A percentile compares a stretch with the other conserved stretches of the same genome.
phyloP scores from a whole-genome alignment of 1,139 yeast genomes.

The Hemisphaericaspora lyxosophila region DNA sequence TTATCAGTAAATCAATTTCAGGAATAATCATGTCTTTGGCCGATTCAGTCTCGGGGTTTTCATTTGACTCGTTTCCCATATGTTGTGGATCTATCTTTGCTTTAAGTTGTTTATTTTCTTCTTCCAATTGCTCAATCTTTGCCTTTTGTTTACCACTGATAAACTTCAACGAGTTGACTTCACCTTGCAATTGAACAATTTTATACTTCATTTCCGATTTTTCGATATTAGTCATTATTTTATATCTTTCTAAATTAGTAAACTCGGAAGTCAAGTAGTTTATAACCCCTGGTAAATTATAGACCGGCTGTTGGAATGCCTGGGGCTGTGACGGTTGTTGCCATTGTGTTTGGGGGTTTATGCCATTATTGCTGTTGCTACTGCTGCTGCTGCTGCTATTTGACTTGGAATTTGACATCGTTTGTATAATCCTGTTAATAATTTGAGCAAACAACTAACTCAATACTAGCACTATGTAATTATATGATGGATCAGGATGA shows the following conservation, averaged over 20 bases:
- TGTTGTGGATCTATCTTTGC: conserved; percentile 4
- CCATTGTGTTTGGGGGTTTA: conserved; percentile 15
- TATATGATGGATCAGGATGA: no score
- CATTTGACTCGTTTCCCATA: conserved; percentile 1
- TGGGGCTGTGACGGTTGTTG: conserved; percentile 9
- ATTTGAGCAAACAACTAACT: no score
- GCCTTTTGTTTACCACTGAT: conserved; percentile 36
- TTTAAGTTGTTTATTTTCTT: conserved; percentile 18
- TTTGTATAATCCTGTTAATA: neutral
- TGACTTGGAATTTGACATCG: conserved; percentile 1
- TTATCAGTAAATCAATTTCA: conserved; percentile 39
- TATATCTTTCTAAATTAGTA: conserved; percentile 57
- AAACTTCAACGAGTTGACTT: conserved; percentile 45
- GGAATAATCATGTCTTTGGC: conserved; percentile 21
- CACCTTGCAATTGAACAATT: conserved; percentile 56
- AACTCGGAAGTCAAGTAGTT: conserved; percentile 61
- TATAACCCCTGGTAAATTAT: conserved; percentile 65
- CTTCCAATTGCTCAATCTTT: conserved; percentile 31
- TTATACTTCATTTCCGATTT: conserved; percentile 56
- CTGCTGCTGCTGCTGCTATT: neutral
- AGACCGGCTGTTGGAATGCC: conserved; percentile 18
- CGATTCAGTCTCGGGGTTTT: conserved; percentile 38
- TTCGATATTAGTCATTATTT: conserved; percentile 57
- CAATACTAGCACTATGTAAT: no score
- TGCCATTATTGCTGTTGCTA: neutral